phyloP scores from a whole-genome alignment of 148 eudicot species.

The Rhododendron mucronatum region DNA sequence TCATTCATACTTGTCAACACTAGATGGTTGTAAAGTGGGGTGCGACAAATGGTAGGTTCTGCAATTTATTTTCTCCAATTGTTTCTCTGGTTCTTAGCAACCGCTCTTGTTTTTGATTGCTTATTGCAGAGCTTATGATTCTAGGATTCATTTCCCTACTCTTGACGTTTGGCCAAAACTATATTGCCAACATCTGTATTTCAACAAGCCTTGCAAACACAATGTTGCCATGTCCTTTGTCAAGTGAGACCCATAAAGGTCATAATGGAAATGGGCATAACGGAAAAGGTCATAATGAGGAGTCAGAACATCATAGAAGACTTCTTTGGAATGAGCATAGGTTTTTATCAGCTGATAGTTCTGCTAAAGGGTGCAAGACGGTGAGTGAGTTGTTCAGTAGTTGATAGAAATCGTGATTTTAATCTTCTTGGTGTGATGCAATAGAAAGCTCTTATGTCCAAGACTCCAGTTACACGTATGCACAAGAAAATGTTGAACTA shows the following conservation, averaged over 20 bases:
- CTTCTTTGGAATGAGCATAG: conserved; percentile 73
- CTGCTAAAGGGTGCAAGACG: conserved; percentile 29
- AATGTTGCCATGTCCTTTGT: conserved; percentile 63
- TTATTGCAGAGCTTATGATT: conserved; percentile 79
- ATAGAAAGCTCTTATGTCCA: conserved; percentile 1
- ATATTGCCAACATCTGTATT: conserved; percentile 56
- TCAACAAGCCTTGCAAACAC: conserved; percentile 36
- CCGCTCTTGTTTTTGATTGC: background rate
- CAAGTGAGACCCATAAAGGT: background rate
- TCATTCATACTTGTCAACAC: background rate
- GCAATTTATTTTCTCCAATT: background rate
- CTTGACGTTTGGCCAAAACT: conserved; percentile 73
- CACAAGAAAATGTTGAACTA: background rate
- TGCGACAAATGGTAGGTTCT: background rate
- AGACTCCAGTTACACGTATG: background rate
- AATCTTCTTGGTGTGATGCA: background rate
- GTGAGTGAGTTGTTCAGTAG: conserved; percentile 20
- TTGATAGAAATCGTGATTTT: background rate
- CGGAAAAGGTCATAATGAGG: background rate
- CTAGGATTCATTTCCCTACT: conserved; percentile 86
- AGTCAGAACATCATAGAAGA: conserved; percentile 45
- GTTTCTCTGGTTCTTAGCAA: background rate
- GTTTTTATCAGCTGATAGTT: conserved; percentile 33
- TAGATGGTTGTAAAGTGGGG: background rate
- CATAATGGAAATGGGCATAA: background rate